Conservation (phyloP, 1,284 basidiomycete species). For the Ceratobasidium sp. region DNA sequence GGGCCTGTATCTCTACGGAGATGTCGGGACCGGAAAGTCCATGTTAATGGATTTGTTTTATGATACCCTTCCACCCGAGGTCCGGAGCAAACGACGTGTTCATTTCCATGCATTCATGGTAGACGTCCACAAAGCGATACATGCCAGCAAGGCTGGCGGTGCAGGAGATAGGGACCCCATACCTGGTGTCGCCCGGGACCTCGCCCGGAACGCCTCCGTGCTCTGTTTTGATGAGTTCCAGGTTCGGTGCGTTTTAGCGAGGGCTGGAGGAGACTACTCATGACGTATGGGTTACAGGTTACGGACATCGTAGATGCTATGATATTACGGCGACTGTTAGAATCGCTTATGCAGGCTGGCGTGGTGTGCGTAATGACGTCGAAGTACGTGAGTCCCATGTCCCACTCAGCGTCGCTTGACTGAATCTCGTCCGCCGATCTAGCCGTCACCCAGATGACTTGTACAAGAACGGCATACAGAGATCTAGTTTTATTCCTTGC, state of each 20-base stretch:
- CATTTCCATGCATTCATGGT: conserved; percentile 99
- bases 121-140: conserved; percentile 94
- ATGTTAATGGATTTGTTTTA: conserved; percentile 99
- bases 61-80: conserved; percentile 80
- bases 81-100: conserved; percentile 76
- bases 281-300: conserved; percentile 63
- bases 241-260: conserved; percentile 58
- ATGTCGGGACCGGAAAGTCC: conserved; percentile 96
- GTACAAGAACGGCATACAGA: conserved; percentile 99
- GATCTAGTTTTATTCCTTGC: conserved; percentile 94
- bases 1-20: conserved; percentile 96
- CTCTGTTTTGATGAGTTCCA: conserved; percentile 99
- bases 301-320: conserved; percentile 99
- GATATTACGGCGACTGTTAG: conserved; percentile 92
- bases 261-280: conserved; percentile 5
- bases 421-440: conserved; percentile 33
- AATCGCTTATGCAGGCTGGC: conserved; percentile 85
- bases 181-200: conserved; percentile 85
- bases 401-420: conserved; percentile 11
- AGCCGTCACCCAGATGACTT: conserved; percentile 97
- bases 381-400: conserved; percentile 69
- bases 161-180: conserved; percentile 84
- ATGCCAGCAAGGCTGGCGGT: conserved; percentile 75
- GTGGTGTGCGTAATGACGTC: conserved; percentile 97
- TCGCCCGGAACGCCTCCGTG: conserved; percentile 86